Evolutionary conservation across 345 rosid genomes (phyloP), one percentile per base, ranked within the genome.

Genomic region (Gossypium stocksii): DNA sequence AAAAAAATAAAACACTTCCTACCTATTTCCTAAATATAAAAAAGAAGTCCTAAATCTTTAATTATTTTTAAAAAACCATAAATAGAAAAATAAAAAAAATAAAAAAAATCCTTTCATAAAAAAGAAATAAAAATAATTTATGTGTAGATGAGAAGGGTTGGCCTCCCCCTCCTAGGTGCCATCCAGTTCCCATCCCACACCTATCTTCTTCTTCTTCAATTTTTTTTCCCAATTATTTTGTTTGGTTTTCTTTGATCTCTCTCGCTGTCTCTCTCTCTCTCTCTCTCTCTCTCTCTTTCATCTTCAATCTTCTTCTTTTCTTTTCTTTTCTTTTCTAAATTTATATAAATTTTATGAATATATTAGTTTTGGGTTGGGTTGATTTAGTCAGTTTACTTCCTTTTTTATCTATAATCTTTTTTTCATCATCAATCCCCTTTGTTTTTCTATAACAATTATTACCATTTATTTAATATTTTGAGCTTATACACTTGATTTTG

Each of bases 71-170:
- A 29, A 29, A 29, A 34, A 5, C 7, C 1, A 34, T 5, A 23
- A 23, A 23, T 23, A 34, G 1, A 0, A 34, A 34, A 34, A 5
- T 5, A 34, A 34, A 29, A 3, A 1, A 27, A 27, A 29, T 4
- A 34, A 1, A 34, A 34, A 34, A 34, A 34, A 34, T 5, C 41
- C 7, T 34, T 34, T 34, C 1, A 19, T 16, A 22, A 56, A 25
- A 25, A n/a, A 41, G 48, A 62, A 62, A 34, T 13, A 14, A 51
- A 22, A 9, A 56, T 77, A 56, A 19, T 56, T 19, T 72, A 41
- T 77, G 81, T 82, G 82, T 76, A 75, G 81, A 82, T 77, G 84
- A 66, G 83, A 80, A 78, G 82, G 75, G 51, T 11, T 17, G 20
- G 74, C 76, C 64, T 45, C 13, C 49, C 17, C 51, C 13, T 13